Base-by-base conservation (phyloP, 768 basidiomycete species). In the Myochromella boudieri region DNA sequence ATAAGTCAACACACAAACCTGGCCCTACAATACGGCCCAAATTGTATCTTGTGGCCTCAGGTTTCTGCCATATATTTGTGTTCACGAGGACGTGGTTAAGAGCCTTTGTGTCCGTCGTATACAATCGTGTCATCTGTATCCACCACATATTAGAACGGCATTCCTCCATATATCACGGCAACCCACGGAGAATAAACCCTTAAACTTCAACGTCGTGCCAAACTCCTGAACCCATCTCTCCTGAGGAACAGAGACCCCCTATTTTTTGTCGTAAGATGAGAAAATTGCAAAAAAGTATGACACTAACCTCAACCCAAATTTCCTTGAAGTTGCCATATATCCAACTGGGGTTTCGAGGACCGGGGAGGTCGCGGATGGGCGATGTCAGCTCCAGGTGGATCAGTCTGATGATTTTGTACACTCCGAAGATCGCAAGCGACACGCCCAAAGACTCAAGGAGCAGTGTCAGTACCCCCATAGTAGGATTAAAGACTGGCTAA, bases 61-160 rank as follows among this genome's bases (percentile, higher is more conserved):
- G 72, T 52, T 87, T 88, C 48, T 78, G 75, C 50, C 82, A 88
- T 29, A 70, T 64, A 25, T 74, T 61, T 18, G 65, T 66, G 44
- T 85, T 80, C 50, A 74, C 70, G 10, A 91, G 67, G 41, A 92
- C 68, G 53, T 90, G 81, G 33, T 76, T 73, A 26, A 91, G 29
- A 0, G 85, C 87, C 21, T 78, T 77, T 32, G 49, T 39, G 33
- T 54, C 53, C 26, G 46, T 44, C 4, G 49, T 54, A 25, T 48
- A 51, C 17, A 54, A 12, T 22, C 53, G 49, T 15, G 42, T 44
- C 2, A 39, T 37, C 53, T 54, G 28, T 22, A 5, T n/a, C n/a
- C n/a, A 28, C 27, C 14, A 40, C 17, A 26, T 3, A 25, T 8
- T 28, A 8, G 18, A 3, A 17, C 26, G 8, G 27, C 28, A 7